Evolutionary conservation across 2,329 filamentous ascomycete genomes (phyloP), one percentile per base, ranked within the genome.

Genomic region (Phaeoacremonium minimum): DNA sequence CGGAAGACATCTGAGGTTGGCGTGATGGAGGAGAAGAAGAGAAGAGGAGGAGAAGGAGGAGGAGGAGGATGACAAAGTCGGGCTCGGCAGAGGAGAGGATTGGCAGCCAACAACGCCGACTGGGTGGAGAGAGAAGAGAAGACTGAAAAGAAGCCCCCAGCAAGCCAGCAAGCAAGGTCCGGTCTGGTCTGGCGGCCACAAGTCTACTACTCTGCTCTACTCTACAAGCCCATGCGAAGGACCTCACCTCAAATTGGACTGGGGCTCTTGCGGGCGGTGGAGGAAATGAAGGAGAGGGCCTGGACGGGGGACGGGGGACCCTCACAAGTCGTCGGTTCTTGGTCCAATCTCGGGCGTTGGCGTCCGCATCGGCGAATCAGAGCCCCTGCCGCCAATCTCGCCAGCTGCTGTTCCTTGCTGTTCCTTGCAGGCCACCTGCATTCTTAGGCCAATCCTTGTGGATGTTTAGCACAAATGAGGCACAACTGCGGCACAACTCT

Each of bases 1-100:
- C 22, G 22, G n/a, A n/a, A 26, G 22, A 26, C 22, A 26, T 52
- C 51, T 45, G 49, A 48, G 42, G 50, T 53, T 62, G 59, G n/a
- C n/a, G n/a, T n/a, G n/a, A n/a, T n/a, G n/a, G n/a, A n/a, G n/a
- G 58, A 67, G 57, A 58, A 56, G 49, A 52, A 51, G 47, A 46
- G 46, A 38, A 41, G 44, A 47, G 50, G n/a, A n/a, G 47, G 46
- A 48, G 48, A 46, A 46, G 49, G 40, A 35, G 52, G 22, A n/a
- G n/a, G 22, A 26, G 22, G n/a, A 26, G n/a, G n/a, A n/a, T n/a
- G n/a, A 26, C 22, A 9, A 52, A 48, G 36, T 32, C 36, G 37
- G 40, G 38, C 37, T 28, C 28, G 38, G 29, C 40, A 33, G 26
- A 36, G 36, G 22, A 38, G 15, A 38, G 32, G 26, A 37, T 22